phyloP scores from a whole-genome alignment of 768 basidiomycete genomes.

The Rhizopogon roseolus region DNA sequence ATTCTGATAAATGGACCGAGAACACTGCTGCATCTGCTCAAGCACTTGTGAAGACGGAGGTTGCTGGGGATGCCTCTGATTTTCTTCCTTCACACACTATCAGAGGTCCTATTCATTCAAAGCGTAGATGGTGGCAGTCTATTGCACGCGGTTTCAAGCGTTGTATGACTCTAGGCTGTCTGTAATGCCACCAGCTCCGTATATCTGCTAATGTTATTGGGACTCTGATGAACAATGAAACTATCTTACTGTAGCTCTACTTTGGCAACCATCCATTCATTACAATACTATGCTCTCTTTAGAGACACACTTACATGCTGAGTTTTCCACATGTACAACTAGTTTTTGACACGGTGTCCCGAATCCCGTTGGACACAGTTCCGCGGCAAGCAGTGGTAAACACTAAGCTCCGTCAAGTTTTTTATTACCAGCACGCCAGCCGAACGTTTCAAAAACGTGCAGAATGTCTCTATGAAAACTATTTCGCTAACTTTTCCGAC shows the following conservation, averaged over 20 bases:
- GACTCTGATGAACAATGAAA: conserved; percentile 2
- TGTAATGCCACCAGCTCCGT: not conserved
- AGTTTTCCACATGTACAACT: not conserved
- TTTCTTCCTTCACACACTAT: not conserved
- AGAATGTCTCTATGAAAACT: conserved; percentile 22
- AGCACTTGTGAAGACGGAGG: conserved; percentile 19
- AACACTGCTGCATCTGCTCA: conserved; percentile 18
- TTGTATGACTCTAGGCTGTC: not conserved
- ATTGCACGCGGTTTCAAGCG: not conserved
- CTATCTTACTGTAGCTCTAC: not conserved
- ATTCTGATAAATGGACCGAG: conserved; percentile 27
- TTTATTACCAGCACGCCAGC: conserved; percentile 2
- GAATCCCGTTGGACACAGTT: not conserved
- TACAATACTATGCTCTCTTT: not conserved
- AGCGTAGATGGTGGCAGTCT: not conserved
- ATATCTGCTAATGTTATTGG: not conserved
- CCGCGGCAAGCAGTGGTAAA: conserved; percentile 28
- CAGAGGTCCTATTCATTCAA: not conserved
- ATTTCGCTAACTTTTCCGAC: conserved; percentile 9
- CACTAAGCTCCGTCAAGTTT: conserved; percentile 9
- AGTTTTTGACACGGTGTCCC: not conserved
- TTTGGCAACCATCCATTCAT: not conserved
- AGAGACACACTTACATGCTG: not conserved
- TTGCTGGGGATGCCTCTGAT: conserved; percentile 15
- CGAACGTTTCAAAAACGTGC: conserved; percentile 11